phyloP scores from a whole-genome alignment of 2,329 filamentous ascomycete genomes.

The Pseudocercospora macadamiae region DNA sequence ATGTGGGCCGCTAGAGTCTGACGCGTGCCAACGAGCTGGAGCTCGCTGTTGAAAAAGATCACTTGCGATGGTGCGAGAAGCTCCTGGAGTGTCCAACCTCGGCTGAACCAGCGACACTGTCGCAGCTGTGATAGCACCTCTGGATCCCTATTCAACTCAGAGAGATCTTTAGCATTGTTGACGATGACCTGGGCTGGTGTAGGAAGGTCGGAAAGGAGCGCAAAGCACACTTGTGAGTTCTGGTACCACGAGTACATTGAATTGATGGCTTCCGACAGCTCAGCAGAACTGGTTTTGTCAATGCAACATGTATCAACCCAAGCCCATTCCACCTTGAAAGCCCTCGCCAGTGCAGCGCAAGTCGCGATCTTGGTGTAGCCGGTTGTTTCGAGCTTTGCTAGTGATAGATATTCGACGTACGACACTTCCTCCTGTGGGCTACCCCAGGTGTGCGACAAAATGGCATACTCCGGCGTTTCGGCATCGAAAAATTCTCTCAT shows the following conservation, averaged over 20 bases:
- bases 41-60: constrained; percentile 12
- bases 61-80: constrained; percentile 19
- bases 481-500: constrained; percentile 1
- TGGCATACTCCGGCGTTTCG: constrained; percentile 7
- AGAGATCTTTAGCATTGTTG: background rate
- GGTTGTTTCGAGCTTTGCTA: background rate
- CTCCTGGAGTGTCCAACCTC: constrained; percentile 29
- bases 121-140: background rate
- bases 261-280: constrained; percentile 23
- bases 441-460: constrained; percentile 4
- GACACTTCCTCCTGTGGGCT: background rate
- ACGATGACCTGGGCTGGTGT: background rate
- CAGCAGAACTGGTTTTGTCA: constrained; percentile 20
- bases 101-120: constrained; percentile 15
- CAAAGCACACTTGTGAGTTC: constrained; percentile 16
- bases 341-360: background rate
- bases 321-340: background rate
- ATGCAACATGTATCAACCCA: constrained; percentile 15
- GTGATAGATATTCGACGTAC: background rate
- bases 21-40: background rate
- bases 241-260: constrained; percentile 27
- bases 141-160: background rate
- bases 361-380: background rate
- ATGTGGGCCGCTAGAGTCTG: background rate
- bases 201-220: constrained; percentile 8